Evolutionary conservation across 805 yeast genomes (phyloP).

Genomic region (Clavispora santaluciae): DNA sequence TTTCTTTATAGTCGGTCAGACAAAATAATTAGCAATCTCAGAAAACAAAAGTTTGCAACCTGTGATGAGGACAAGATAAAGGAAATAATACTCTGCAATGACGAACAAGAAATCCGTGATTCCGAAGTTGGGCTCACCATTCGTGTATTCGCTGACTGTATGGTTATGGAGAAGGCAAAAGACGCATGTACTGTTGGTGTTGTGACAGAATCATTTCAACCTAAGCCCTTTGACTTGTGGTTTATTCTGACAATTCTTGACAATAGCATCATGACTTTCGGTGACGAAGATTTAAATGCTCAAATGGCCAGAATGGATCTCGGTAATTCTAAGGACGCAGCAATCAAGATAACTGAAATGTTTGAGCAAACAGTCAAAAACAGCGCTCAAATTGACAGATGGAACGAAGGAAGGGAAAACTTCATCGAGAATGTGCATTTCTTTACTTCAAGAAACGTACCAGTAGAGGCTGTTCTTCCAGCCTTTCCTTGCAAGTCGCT

Average conservation of each 20-base stretch:
- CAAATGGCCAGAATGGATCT: background rate
- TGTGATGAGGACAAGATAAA: background rate
- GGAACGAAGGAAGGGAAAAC: constrained; percentile 39
- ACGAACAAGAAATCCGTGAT: background rate
- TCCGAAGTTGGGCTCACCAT: background rate
- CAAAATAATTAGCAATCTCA: constrained; percentile 11
- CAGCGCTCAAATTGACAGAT: constrained; percentile 42
- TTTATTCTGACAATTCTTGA: constrained; percentile 24
- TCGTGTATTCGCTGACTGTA: background rate
- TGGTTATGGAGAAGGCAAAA: background rate
- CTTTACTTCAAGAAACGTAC: constrained; percentile 44
- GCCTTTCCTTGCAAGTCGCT: constrained; percentile 65
- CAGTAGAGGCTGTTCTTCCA: constrained; percentile 54
- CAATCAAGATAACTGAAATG: constrained; percentile 15
- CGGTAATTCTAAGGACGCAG: too few species aligned
- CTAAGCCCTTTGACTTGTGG: constrained; percentile 28
- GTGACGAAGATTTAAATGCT: background rate
- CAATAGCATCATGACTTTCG: constrained; percentile 16
- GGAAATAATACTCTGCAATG: background rate
- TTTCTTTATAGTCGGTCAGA: constrained; percentile 23
- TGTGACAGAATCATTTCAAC: constrained; percentile 22
- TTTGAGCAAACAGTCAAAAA: constrained; percentile 48
- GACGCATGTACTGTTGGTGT: constrained; percentile 22
- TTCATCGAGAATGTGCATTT: constrained; percentile 41
- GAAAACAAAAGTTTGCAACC: constrained; percentile 10